These are phyloP conservation scores for Trametes maxima DNA, from an alignment of 768 basidiomycete genomes.

Conservation along the genomic window DNA sequence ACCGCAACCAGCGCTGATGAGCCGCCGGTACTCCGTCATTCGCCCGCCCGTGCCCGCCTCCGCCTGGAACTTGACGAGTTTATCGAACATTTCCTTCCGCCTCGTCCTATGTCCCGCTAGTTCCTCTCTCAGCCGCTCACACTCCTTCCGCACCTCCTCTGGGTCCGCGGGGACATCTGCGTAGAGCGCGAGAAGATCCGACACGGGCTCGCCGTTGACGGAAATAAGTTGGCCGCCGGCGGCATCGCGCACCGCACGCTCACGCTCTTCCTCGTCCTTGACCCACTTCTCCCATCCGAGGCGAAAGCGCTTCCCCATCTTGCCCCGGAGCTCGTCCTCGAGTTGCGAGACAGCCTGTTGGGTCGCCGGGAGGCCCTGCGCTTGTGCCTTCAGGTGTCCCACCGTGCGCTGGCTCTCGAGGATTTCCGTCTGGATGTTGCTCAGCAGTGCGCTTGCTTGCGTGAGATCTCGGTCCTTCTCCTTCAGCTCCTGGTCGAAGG, in stretches of 20 bases:
- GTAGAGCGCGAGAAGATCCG: slow-evolving; percentile 64
- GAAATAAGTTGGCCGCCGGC: slow-evolving; percentile 56
- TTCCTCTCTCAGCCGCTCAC: slow-evolving; percentile 65
- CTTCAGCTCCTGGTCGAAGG: slow-evolving; percentile 89
- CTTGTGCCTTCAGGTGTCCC: slow-evolving; percentile 64
- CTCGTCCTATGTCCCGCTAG: slow-evolving; percentile 65
- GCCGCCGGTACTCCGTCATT: slow-evolving; percentile 85
- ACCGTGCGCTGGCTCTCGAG: slow-evolving; percentile 81
- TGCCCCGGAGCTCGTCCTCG: slow-evolving; percentile 64
- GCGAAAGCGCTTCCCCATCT: slow-evolving; percentile 82
- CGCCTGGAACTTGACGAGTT: slow-evolving; percentile 78
- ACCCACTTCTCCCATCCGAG: slow-evolving; percentile 94
- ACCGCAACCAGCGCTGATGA: slow-evolving; percentile 91
- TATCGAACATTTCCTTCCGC: slow-evolving; percentile 72
- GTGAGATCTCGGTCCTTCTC: slow-evolving; percentile 90
- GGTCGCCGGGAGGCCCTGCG: slow-evolving; percentile 64
- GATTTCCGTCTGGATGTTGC: slow-evolving; percentile 89
- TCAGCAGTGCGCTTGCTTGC: slow-evolving; percentile 85
- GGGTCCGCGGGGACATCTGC: slow-evolving; percentile 59
- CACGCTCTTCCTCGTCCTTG: slow-evolving; percentile 79
- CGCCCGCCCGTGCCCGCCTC: slow-evolving; percentile 88
- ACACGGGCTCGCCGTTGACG: slow-evolving; percentile 41
- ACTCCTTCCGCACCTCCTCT: slow-evolving; percentile 53
- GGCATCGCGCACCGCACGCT: slow-evolving; percentile 64
- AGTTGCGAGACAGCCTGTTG: slow-evolving; percentile 60